Conservation (phyloP, 331 rosid species). For the Dryas integrifolia region DNA sequence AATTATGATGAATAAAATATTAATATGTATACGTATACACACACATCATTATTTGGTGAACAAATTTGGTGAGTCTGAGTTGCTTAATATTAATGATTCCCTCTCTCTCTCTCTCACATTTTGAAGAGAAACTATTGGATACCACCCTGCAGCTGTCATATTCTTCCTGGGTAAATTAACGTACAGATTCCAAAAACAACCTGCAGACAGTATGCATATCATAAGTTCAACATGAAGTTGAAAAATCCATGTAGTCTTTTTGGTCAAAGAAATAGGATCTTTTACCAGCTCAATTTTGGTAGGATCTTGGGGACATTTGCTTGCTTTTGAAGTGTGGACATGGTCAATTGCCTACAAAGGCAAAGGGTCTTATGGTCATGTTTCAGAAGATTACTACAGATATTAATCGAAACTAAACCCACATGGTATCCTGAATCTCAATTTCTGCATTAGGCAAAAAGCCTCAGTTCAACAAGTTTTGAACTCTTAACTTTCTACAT, state of each 20-base stretch:
- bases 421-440: too few relatives aligned
- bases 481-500: too few relatives aligned
- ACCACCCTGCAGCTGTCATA: background rate
- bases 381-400: too few relatives aligned
- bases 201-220: conserved; percentile 18
- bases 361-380: background rate
- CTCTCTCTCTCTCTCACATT: too few relatives aligned
- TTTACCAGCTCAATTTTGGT: conserved; percentile 20
- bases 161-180: conserved; percentile 6
- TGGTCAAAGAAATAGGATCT: conserved; percentile 16
- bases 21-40: too few relatives aligned
- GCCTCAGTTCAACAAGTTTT: too few relatives aligned
- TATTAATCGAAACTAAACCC: too few relatives aligned
- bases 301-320: conserved; percentile 14
- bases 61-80: too few relatives aligned
- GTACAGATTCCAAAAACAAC: conserved; percentile 8
- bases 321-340: conserved; percentile 6
- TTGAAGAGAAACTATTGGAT: background rate
- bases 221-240: conserved; percentile 7
- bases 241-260: background rate
- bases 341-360: conserved; percentile 2
- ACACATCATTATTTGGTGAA: too few relatives aligned
- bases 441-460: too few relatives aligned
- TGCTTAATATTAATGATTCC: too few relatives aligned
- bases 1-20: too few relatives aligned